Evolutionary conservation across 2,329 filamentous ascomycete genomes (phyloP), one percentile per base, ranked within the genome.

Genomic region (Venturia aucupariae): DNA sequence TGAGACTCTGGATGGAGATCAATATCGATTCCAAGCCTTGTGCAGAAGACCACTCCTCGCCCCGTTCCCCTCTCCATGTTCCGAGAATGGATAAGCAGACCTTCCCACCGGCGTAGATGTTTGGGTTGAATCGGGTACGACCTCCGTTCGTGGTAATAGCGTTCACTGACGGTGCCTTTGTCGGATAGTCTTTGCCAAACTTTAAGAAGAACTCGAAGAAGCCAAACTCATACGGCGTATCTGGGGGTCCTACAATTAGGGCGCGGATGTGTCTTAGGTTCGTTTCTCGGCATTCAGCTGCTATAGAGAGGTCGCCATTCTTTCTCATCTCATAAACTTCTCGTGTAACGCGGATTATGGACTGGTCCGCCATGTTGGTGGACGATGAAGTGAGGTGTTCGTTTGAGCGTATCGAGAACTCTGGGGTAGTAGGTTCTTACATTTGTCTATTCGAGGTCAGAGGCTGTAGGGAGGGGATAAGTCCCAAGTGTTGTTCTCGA

Each of bases 11-110:
- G 65, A 99, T 97, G 5, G 93, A 97, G 63, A 97, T 85, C 60
- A 99, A 77, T 60, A 97, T 90, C 0, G 93, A 97, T 74, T 97
- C 94, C 0, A 99, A 81, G 7, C 94, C 93, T 74, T 97, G 94
- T 0, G 93, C 94, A 19, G 92, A 92, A 19, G 92, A 97, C 94
- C 94, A 99, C 74, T 97, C 87, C 75, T 97, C 94, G 64, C 92
- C 91, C 19, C 86, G 83, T 72, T 96, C 89, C 35, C 92, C 92
- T 61, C 89, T 84, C 94, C 94, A 99, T 73, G 94, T 99, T 65
- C 92, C 95, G 44, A 65, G 68, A 65, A 63, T 42, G 35, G 76
- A 95, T 85, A 99, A 76, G 79, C 94, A 99, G 65, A 99, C 92
- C 77, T 93, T 95, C 60, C 94, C 94, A 61, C 80, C 85, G 1